These are phyloP conservation scores for Claviceps sp. DNA, from an alignment of 2,329 filamentous ascomycete species.

Conservation along the genomic window DNA sequence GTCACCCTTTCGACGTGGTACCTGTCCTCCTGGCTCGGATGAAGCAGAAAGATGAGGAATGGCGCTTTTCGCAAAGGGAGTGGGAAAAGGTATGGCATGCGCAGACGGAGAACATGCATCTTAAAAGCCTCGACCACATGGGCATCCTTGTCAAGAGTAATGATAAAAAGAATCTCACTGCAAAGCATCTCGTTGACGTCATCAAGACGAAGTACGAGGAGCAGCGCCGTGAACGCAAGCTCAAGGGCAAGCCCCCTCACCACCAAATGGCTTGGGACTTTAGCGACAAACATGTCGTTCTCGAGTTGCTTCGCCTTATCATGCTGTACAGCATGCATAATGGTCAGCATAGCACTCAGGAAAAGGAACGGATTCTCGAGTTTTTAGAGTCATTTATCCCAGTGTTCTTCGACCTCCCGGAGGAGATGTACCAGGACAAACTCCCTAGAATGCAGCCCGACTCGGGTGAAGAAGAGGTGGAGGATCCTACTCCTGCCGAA, in stretches of 20 bases:
- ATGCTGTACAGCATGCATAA: conserved; percentile 54
- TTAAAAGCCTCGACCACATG: conserved; percentile 94
- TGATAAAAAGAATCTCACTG: conserved; percentile 84
- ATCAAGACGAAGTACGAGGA: conserved; percentile 91
- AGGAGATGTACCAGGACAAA: conserved; percentile 53
- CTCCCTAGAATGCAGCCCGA: conserved; percentile 57
- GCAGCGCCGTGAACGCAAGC: conserved; percentile 58
- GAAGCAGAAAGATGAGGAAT: conserved; percentile 94
- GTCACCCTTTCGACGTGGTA: conserved; percentile 71
- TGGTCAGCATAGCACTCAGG: conserved; percentile 55
- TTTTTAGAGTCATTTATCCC: conserved; percentile 69
- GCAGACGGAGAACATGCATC: conserved; percentile 88
- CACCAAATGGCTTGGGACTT: conserved; percentile 70
- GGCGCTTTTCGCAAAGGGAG: conserved; percentile 91
- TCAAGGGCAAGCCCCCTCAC: conserved; percentile 46
- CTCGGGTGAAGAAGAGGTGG: conserved; percentile 64
- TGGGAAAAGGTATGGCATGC: conserved; percentile 99
- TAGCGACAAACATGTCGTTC: conserved; percentile 53
- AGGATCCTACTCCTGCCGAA: conserved; percentile 59
- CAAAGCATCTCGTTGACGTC: conserved; percentile 78
- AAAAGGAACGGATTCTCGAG: conserved; percentile 59
- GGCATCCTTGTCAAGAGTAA: conserved; percentile 76
- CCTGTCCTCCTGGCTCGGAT: conserved; percentile 78
- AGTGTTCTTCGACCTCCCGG: conserved; percentile 61
- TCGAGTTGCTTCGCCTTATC: conserved; percentile 49